These are phyloP conservation scores for Lactifluus volemus DNA, from an alignment of 768 basidiomycete genomes.

Conservation along the genomic window DNA sequence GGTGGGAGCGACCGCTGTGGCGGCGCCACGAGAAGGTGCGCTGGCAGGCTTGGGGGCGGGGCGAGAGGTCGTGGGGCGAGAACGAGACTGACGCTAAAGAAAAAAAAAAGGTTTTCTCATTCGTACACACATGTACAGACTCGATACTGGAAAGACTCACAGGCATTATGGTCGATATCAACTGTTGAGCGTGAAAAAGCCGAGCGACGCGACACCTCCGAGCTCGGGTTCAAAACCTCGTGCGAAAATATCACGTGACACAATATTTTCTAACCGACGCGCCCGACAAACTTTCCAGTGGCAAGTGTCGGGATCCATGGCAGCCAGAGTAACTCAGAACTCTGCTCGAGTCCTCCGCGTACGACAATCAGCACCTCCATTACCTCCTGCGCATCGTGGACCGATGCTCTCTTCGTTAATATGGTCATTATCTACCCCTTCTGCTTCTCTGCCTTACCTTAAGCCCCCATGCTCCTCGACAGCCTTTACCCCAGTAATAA, in stretches of 20 bases:
- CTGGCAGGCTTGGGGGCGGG: slow-evolving; percentile 35
- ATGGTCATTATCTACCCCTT: slow-evolving; percentile 20
- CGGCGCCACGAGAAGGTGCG: slow-evolving; percentile 29
- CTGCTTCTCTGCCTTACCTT: slow-evolving; percentile 8
- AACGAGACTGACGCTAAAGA: neutral
- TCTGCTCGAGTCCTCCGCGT: slow-evolving; percentile 6
- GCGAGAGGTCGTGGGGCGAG: slow-evolving; percentile 39
- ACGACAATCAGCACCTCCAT: neutral
- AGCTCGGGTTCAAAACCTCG: neutral
- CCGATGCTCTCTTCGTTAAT: slow-evolving; percentile 18
- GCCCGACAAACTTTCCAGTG: neutral
- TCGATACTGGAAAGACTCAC: slow-evolving; percentile 28
- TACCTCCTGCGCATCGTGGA: slow-evolving; percentile 14
- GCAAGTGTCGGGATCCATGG: neutral
- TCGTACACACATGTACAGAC: neutral
- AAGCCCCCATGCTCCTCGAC: neutral
- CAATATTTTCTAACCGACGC: neutral
- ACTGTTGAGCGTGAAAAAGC: neutral
- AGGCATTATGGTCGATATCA: slow-evolving; percentile 32
- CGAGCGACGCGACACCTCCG: neutral
- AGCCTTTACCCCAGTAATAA: slow-evolving; percentile 1
- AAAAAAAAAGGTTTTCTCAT: neutral
- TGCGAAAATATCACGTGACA: slow-evolving; percentile 9
- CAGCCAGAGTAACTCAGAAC: slow-evolving; percentile 5
- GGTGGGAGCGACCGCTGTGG: slow-evolving; percentile 20